Conservation (phyloP, 495 filamentous ascomycete species). For the Usnea hakonensis region DNA sequence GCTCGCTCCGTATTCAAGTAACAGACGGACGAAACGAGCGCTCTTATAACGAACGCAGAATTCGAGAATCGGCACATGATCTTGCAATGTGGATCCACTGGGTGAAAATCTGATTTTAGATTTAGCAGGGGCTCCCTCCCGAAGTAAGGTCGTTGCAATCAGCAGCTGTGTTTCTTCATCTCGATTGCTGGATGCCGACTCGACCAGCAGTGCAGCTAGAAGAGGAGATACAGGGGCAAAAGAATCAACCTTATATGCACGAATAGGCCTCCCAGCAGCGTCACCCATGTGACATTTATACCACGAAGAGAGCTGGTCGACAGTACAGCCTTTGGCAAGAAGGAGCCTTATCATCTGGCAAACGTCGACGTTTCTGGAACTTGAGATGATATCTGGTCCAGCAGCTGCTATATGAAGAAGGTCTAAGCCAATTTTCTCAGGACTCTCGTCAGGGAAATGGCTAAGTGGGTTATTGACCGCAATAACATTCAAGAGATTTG, state of each 20-base stretch:
- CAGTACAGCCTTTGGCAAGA: not conserved
- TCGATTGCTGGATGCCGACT: too few species aligned
- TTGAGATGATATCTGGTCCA: not conserved
- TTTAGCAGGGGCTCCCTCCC: not conserved
- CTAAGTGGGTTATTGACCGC: too few species aligned
- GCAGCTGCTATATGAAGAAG: constrained; percentile 10
- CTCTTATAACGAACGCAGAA: constrained; percentile 8
- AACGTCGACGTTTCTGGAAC: not conserved
- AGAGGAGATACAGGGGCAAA: not conserved
- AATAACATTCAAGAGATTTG: not conserved
- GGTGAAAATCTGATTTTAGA: not conserved
- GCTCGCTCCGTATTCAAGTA: constrained; percentile 7
- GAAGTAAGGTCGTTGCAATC: not conserved
- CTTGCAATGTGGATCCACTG: not conserved
- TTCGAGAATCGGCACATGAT: not conserved
- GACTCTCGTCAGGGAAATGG: not conserved
- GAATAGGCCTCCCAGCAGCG: too few species aligned
- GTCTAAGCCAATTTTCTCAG: not conserved
- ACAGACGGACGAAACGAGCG: constrained; percentile 8
- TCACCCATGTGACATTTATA: too few species aligned
- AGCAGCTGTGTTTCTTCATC: constrained; percentile 8
- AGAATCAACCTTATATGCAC: not conserved
- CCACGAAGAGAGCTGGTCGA: not conserved
- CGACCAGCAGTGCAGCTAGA: not conserved
- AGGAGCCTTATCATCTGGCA: constrained; percentile 2